Evolutionary conservation across 2,329 filamentous ascomycete species (phyloP).

Genomic region (Diaporthe sp.): DNA sequence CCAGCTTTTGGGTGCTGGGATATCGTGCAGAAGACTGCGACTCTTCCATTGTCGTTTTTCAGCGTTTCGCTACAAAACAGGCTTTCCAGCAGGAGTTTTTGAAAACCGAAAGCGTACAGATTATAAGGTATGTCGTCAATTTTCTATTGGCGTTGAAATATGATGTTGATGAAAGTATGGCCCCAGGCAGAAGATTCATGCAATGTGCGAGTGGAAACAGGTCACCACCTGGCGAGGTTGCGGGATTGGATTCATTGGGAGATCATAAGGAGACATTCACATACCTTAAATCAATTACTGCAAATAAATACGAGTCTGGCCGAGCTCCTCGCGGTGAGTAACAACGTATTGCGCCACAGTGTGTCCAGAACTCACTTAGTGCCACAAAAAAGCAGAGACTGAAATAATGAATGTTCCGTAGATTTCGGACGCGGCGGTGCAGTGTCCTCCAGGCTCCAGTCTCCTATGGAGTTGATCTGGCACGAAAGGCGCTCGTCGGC

Average conservation of each 20-base stretch:
- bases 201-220: slow-evolving; percentile 4
- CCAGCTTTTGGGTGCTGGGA: neutral
- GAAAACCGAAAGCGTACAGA: neutral
- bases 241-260: neutral
- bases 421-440: too few relatives aligned
- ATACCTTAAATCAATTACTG: too few relatives aligned
- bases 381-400: too few relatives aligned
- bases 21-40: neutral
- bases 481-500: too few relatives aligned
- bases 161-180: neutral
- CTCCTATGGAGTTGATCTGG: too few relatives aligned
- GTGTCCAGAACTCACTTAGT: too few relatives aligned
- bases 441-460: too few relatives aligned
- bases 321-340: too few relatives aligned
- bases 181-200: neutral
- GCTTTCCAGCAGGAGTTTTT: neutral
- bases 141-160: too few relatives aligned
- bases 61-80: neutral
- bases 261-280: neutral
- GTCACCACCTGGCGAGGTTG: neutral
- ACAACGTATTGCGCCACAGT: too few relatives aligned
- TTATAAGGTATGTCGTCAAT: neutral
- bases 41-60: neutral
- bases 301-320: too few relatives aligned
- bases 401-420: too few relatives aligned